Evolutionary conservation across 2,329 filamentous ascomycete genomes (phyloP), one percentile per base, ranked within the genome.

Genomic region (Cercospora zeina): DNA sequence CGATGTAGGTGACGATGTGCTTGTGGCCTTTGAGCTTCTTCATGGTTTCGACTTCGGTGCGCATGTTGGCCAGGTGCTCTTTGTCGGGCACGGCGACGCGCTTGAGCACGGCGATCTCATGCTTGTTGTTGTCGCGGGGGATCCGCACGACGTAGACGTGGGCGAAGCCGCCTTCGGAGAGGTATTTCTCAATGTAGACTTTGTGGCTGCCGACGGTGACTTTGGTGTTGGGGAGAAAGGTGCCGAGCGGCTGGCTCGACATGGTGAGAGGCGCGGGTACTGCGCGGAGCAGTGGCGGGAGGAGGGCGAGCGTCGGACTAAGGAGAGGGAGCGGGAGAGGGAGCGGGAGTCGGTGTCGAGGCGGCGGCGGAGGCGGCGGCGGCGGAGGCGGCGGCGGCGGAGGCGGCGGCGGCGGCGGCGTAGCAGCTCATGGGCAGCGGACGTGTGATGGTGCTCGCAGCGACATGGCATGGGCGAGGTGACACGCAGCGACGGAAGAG

Each of bases 31-130:
- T 96, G 71, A 99, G 84, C 78, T 95, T 93, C 87, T 99, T 99
- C 95, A 99, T 99, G 13, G 95, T 99, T 80, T 99, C 95, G 70
- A 99, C 95, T 82, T 99, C 95, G 69, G 88, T 97, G 77, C 95
- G 88, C 95, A 99, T 97, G 77, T 90, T 93, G 66, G 91, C 90
- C 78, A 99, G 82, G 62, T 93, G 87, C 67, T 96, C 90, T 82
- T 96, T 97, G 78, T 99, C 95, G 33, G 95, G 92, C 57, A 97
- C 95, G 36, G 95, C 95, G 62, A 99, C 95, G 73, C 95, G 85
- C 83, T 99, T 97, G 73, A 97, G 81, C 54, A 97, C 93, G 11
- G 91, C 92, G 70, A 87, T 82, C 70, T 96, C 89, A 67, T 89
- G 88, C 65, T 90, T 89, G 75, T 90, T 86, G 24, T 27, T 27